A percentile compares a stretch with the other conserved stretches of the same genome.
Conservation (phyloP, 495 filamentous ascomycete genomes). For the Parachaetomium inaequale region DNA sequence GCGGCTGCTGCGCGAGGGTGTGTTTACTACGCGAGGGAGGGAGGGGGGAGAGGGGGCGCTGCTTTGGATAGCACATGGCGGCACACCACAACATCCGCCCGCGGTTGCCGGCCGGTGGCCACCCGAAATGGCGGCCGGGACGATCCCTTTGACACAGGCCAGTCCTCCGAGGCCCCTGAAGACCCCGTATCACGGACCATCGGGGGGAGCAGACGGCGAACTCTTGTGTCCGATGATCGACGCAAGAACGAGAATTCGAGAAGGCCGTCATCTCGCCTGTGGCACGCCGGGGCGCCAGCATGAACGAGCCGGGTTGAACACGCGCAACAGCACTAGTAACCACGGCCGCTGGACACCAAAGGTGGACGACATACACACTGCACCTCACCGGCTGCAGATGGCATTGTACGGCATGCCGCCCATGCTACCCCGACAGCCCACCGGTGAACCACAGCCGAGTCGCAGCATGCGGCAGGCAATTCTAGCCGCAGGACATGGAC, state of each 20-base stretch:
- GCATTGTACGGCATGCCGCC: constrained; percentile 11
- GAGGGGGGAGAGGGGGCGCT: neutral
- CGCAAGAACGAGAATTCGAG: neutral
- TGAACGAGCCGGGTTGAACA: neutral
- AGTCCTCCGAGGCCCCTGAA: neutral
- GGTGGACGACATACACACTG: neutral
- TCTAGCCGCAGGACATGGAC: neutral
- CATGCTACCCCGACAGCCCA: constrained; percentile 1
- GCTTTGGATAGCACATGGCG: neutral
- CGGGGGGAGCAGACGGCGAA: neutral
- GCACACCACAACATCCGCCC: neutral
- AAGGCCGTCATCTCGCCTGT: neutral
- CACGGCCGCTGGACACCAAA: neutral
- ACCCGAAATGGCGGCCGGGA: constrained; percentile 4
- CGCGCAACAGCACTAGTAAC: neutral
- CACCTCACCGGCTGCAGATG: constrained; percentile 14
- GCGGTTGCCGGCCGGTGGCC: neutral
- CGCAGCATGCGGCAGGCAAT: constrained; percentile 1
- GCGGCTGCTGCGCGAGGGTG: neutral
- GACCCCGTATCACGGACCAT: neutral
- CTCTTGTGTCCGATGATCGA: neutral
- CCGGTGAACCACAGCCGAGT: constrained; percentile 11
- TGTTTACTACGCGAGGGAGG: neutral
- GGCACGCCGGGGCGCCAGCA: neutral
- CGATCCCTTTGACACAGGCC: constrained; percentile 1